Base-by-base conservation (phyloP, 768 basidiomycete genomes). In the Aureoboletus auriporus region DNA sequence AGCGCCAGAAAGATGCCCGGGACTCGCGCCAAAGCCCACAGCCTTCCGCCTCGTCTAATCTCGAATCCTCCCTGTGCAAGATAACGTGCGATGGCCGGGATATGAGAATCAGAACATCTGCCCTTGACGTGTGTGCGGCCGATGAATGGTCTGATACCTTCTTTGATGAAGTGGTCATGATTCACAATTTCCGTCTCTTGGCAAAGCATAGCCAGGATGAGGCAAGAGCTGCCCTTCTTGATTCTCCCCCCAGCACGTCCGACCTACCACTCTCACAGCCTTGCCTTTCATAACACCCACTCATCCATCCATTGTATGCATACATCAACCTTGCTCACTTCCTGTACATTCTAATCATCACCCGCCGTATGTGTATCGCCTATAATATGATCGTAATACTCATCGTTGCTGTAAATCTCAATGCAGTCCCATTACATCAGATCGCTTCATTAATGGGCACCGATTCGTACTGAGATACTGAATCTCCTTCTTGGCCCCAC, bases 141-240 rank as follows among this genome's bases (percentile, higher is more conserved):
- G 71, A 76, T 49, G 72, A 77, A 45, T 84, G 82, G 81, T 77
- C 80, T 10, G 82, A 84, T 62, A 57, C 70, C 44, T 76, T 82
- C 61, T 82, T 83, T 48, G 79, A 83, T 49, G 78, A 81, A 57
- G 74, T 83, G 27, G 67, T 81, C 45, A 77, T 80, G 77, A 72
- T 82, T 59, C 69, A 78, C 63, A 73, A 80, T 52, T 80, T 75
- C 56, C 64, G 66, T 45, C 65, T 67, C 47, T 63, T 67, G 57
- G 66, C 67, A 42, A 67, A 60, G 58, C 66, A 69, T 31, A 67
- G 67, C 57, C 67, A 69, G 47, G 66, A 69, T 53, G 66, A 67
- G 38, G 66, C 66, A 50, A 67, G 56, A 56, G 63, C 52, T 2
- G 48, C 53, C 33, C 57, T 58, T 55, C 52, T 56, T 54, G 59